Evolutionary conservation across 1,284 basidiomycete species (phyloP), one percentile per base, ranked within the genome.

Genomic region (Ceratorhiza oryzae-sativae): DNA sequence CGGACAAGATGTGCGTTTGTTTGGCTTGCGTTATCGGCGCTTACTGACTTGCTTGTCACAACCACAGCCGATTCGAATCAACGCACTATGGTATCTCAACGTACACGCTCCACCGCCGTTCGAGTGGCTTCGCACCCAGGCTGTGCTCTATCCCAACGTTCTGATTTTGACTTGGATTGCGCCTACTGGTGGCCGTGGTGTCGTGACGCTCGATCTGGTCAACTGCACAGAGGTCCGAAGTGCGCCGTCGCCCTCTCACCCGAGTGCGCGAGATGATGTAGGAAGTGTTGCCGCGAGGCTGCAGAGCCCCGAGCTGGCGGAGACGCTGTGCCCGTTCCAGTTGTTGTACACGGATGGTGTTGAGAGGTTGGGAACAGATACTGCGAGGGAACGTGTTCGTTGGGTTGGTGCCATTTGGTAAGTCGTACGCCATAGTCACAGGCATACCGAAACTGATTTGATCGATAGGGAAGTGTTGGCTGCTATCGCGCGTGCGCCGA

Each of bases 331-430:
- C 70, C 94, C 94, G 0, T 95, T 96, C 81, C 92, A 94, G 77
- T 85, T 96, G 81, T 78, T 94, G 39, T 96, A 96, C 77, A 86
- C 86, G 20, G 94, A 96, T 79, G 94, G 94, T 2, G 88, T 93
- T 0, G 94, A 96, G 79, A 82, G 93, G 12, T 79, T 96, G 12
- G 94, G 89, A 0, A 89, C 92, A 23, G 93, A 94, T 77, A 94
- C 91, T 73, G 86, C 93, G 3, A 80, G 90, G 71, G 92, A 95
- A 77, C 84, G 94, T 74, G 90, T 93, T 59, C 87, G 90, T 79
- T 95, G 94, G 94, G 91, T 95, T 25, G 91, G 90, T 76, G 86
- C 92, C 1, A 86, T 96, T 63, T 94, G 92, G 94, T 93, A 76
- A 60, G 88, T 81, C 0, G 76, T 71, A 73, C 56, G 6, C 8